Evolutionary conservation across 768 basidiomycete genomes (phyloP).

Genomic region (Agrocybe praecox): DNA sequence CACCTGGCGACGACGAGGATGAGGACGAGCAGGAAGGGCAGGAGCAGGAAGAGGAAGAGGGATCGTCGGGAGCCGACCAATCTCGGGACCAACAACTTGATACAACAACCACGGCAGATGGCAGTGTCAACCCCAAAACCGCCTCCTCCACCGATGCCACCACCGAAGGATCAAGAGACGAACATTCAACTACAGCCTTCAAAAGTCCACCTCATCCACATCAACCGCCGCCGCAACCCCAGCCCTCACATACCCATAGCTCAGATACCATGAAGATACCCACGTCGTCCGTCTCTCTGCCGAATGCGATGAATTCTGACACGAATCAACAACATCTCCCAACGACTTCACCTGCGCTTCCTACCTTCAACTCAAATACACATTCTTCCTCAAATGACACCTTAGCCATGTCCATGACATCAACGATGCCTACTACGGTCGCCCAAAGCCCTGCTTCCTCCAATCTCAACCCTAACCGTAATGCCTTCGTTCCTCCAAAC

Average conservation of each 20-base stretch:
- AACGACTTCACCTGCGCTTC: neutral
- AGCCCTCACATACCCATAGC: neutral
- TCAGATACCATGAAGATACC: neutral
- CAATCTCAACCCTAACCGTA: neutral
- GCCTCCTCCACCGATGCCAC: neutral
- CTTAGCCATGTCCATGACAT: neutral
- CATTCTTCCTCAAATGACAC: neutral
- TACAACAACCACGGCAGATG: neutral
- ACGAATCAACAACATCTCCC: neutral
- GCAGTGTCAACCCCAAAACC: neutral
- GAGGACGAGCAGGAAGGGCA: conserved; percentile 35
- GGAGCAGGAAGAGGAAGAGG: conserved; percentile 9
- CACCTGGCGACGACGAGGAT: conserved; percentile 56
- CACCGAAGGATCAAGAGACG: neutral
- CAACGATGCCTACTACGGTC: too few species aligned
- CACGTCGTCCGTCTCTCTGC: neutral
- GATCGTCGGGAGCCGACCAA: too few species aligned
- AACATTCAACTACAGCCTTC: neutral
- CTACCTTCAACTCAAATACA: neutral
- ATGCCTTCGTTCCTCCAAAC: neutral
- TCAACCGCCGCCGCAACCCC: neutral
- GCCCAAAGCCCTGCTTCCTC: too few species aligned
- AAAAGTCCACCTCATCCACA: conserved; percentile 6
- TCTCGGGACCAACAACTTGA: neutral
- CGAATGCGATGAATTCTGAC: conserved; percentile 2